Conservation (phyloP, 805 yeast genomes). For the Candida multigemmis region DNA sequence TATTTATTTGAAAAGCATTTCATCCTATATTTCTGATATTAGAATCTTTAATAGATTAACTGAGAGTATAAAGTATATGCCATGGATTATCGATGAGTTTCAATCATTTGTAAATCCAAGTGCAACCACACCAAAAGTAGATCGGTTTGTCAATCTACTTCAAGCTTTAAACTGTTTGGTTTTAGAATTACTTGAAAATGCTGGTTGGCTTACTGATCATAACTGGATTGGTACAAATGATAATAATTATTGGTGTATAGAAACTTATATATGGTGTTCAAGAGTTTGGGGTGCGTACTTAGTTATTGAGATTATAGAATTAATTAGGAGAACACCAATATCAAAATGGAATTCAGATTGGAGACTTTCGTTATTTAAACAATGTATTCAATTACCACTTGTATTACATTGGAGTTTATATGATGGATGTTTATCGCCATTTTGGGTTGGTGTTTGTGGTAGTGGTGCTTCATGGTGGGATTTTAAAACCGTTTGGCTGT, state of each 20-base stretch:
- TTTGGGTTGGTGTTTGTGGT: conserved; percentile 41
- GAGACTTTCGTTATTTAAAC: conserved; percentile 26
- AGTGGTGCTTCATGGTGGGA: conserved; percentile 36
- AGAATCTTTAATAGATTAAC: conserved; percentile 34
- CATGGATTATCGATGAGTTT: conserved; percentile 35
- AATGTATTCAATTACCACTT: conserved; percentile 30
- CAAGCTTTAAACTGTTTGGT: conserved; percentile 33
- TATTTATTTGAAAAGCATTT: conserved; percentile 23
- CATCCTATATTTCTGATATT: conserved; percentile 29
- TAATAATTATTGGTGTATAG: conserved; percentile 32
- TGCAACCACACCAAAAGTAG: conserved; percentile 13
- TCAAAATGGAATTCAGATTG: conserved; percentile 26
- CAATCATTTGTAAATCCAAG: conserved; percentile 16
- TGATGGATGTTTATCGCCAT: conserved; percentile 35
- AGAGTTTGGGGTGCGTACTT: conserved; percentile 36
- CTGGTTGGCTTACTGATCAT: conserved; percentile 38
- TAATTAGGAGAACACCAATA: conserved; percentile 30
- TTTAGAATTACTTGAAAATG: conserved; percentile 31
- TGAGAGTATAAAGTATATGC: conserved; percentile 32
- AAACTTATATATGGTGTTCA: conserved; percentile 35
- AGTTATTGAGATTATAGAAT: conserved; percentile 28
- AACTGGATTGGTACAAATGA: conserved; percentile 34
- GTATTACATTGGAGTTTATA: conserved; percentile 36
- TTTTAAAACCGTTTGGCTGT: conserved; percentile 24
- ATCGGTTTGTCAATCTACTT: conserved; percentile 24